Conservation (phyloP, 2,329 filamentous ascomycete genomes). For the Penicillium italicum region DNA sequence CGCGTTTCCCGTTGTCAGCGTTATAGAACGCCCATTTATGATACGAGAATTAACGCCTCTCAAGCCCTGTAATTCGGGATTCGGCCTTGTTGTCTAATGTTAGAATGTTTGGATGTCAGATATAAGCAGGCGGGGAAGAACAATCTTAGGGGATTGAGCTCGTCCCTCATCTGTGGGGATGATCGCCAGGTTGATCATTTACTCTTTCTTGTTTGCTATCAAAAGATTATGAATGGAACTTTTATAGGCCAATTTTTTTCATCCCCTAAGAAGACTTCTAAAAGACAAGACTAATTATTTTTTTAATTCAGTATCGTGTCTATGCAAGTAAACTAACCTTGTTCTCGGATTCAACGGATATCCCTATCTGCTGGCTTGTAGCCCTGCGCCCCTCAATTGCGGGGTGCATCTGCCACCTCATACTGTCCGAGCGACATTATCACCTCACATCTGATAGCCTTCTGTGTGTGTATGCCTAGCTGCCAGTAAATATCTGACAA, state of each 20-base stretch:
- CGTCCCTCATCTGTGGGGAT: not conserved
- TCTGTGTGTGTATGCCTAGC: not conserved
- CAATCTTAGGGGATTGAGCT: not conserved
- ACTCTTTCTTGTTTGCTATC: not conserved
- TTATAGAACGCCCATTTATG: slow-evolving; percentile 10
- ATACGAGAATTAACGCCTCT: not conserved
- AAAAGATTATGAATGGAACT: too few species aligned
- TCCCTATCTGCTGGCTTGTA: not conserved
- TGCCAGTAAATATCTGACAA: not conserved
- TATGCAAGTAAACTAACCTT: not conserved
- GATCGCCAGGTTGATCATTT: slow-evolving; percentile 4
- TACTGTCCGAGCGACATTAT: slow-evolving; percentile 13
- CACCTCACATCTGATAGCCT: not conserved
- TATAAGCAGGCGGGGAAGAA: not conserved
- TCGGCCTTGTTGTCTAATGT: not conserved
- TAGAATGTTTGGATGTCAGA: not conserved
- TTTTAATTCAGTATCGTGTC: too few species aligned
- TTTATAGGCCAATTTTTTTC: not conserved
- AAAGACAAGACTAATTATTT: too few species aligned
- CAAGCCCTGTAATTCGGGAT: not conserved
- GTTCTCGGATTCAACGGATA: not conserved
- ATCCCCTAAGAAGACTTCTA: too few species aligned
- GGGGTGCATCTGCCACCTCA: slow-evolving; percentile 20
- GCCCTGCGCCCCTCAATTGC: slow-evolving; percentile 12
- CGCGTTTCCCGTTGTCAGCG: slow-evolving; percentile 16